Base-by-base conservation (phyloP, 2,329 filamentous ascomycete genomes). In the Capronia epimyces region DNA sequence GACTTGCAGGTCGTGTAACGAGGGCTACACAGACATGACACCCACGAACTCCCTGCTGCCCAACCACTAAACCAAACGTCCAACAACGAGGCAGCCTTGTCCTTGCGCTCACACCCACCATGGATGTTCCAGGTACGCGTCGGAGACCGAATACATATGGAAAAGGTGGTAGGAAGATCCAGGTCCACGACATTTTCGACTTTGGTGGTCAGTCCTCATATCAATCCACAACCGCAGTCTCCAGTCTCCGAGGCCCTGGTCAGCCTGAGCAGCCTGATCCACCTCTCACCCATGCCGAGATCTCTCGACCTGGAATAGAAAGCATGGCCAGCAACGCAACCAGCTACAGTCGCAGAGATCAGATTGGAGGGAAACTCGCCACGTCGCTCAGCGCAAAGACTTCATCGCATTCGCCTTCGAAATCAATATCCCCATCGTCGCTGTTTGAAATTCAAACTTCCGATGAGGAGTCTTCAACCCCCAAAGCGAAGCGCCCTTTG, bases 141-240 rank as follows among this genome's bases (percentile, higher is more conserved):
- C 67, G 66, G 44, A 67, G 64, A 50, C 53, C 60, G 44, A 64
- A 66, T 43, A 71, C 68, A 8, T 72, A 72, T 55, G 67, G 69
- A 48, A 68, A 67, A 55, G 52, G 43, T 3, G 21, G 29, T 13
- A 50, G 52, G 43, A 52, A 51, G 27, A 21, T 53, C 22, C 32
- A 50, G n/a, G 52, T 59, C 3, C 57, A 57, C 32, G 54, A 59
- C 37, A 47, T 59, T 16, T 59, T 59, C 39, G 52, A 50, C 40
- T 32, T 54, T 13, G 45, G 44, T 2, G 21, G 44, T 34, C 34
- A 36, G 15, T 36, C 48, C n/a, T n/a, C n/a, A 16, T 10, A n/a
- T 8, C 34, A 46, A 42, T 37, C n/a, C 7, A 37, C 34, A 37
- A 6, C 34, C 15, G 34, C 34, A 12, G 5, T 20, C 15, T 37